Conservation (phyloP, 73 alveolate species). For the Paraurostyla sp. region DNA sequence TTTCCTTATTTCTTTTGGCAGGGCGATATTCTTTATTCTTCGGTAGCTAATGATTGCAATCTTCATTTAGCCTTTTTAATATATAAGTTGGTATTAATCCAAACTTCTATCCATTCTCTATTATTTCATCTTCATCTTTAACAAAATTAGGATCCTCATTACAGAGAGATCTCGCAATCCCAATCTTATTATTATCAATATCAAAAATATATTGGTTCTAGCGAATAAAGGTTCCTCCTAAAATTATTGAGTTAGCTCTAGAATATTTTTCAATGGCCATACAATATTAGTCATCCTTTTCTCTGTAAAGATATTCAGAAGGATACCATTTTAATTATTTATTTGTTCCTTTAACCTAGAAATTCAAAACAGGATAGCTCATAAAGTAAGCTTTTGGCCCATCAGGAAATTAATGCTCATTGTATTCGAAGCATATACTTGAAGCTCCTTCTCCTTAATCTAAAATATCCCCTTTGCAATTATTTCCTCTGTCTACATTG, state of each 20-base stretch:
- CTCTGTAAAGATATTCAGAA: conserved; percentile 76
- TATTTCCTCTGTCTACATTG: not conserved
- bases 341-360: conserved; percentile 37
- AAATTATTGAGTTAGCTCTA: conserved; percentile 59
- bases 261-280: conserved; percentile 75
- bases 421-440: conserved; percentile 27
- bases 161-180: conserved; percentile 85
- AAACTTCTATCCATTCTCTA: not conserved
- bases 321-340: conserved; percentile 81
- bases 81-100: conserved; percentile 1
- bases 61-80: not conserved
- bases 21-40: too few species aligned
- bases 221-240: conserved; percentile 88
- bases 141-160: conserved; percentile 63
- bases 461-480: conserved; percentile 5
- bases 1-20: too few species aligned
- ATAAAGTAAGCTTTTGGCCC: conserved; percentile 57
- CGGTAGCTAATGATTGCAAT: conserved; percentile 25
- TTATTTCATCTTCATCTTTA: not conserved
- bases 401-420: not conserved
- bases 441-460: not conserved
- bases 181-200: conserved; percentile 73
- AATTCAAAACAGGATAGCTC: conserved; percentile 77
- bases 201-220: conserved; percentile 85
- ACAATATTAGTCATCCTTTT: conserved; percentile 58